Conservation (phyloP, 108 stramenopile species). For the Schizochytrium sp. region DNA sequence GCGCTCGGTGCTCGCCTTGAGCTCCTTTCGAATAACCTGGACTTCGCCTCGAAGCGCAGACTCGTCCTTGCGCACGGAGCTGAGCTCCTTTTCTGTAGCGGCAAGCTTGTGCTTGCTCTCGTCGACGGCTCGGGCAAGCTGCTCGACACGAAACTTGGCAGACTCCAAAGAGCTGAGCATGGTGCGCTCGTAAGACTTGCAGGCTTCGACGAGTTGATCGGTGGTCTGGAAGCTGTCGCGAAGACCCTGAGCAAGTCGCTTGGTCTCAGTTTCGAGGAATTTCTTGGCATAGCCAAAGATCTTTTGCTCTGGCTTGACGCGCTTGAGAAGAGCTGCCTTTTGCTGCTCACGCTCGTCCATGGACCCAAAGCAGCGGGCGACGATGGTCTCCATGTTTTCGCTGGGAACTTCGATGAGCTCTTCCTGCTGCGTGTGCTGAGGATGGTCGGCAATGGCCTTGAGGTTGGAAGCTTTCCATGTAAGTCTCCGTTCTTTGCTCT, state of each 20-base stretch:
- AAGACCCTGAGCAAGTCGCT: not conserved
- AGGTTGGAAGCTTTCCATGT: not conserved
- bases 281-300: not conserved
- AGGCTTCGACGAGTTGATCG: not conserved
- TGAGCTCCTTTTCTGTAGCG: not conserved
- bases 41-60: not conserved
- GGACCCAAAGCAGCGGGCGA: not conserved
- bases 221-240: not conserved
- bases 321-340: not conserved
- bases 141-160: not conserved
- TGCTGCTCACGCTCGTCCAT: not conserved
- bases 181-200: not conserved
- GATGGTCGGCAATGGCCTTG: no score
- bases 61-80: not conserved
- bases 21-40: not conserved
- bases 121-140: not conserved
- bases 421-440: not conserved
- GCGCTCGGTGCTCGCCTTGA: not conserved
- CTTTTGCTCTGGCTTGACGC: slow-evolving; percentile 16
- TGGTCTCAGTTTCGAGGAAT: not conserved
- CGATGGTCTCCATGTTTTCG: not conserved
- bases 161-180: not conserved
- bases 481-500: not conserved
- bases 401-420: not conserved
- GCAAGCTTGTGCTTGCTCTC: not conserved